These are phyloP conservation scores for Gossypium laxum DNA, from an alignment of 441 rosid species.

Conservation along the genomic window DNA sequence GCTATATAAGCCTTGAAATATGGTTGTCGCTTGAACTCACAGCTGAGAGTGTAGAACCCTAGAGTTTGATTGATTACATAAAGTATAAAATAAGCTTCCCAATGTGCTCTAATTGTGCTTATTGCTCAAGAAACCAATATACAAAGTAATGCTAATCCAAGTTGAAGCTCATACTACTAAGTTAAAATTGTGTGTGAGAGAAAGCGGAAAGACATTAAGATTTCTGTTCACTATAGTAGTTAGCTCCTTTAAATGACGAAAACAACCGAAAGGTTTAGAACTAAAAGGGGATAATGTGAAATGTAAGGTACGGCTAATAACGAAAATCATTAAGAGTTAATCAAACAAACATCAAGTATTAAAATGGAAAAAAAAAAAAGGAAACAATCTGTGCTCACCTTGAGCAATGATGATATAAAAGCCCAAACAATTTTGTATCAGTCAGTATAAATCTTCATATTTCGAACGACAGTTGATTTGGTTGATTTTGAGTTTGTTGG, in stretches of 20 bases:
- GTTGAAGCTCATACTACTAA: background rate
- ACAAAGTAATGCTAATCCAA: background rate
- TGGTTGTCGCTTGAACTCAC: background rate
- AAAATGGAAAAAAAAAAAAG: background rate
- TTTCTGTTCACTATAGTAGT: background rate
- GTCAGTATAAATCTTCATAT: slow-evolving; percentile 11
- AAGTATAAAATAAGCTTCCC: background rate
- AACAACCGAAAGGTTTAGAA: background rate
- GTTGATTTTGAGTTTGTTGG: background rate
- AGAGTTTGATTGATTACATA: background rate
- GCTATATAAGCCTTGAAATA: background rate
- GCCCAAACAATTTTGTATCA: background rate
- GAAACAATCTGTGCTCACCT: slow-evolving; percentile 1
- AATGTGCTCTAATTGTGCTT: background rate
- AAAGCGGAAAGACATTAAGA: background rate
- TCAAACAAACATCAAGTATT: slow-evolving; percentile 1
- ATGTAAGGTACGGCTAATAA: background rate
- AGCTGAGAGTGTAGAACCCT: background rate
- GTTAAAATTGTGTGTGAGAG: background rate
- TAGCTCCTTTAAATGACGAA: background rate
- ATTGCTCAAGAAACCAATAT: background rate
- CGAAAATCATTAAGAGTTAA: background rate
- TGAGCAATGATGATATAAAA: background rate
- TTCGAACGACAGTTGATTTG: background rate
- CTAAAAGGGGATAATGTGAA: background rate